Conservation (phyloP, 1,284 basidiomycete species). For the Leucoagaricus sp. region DNA sequence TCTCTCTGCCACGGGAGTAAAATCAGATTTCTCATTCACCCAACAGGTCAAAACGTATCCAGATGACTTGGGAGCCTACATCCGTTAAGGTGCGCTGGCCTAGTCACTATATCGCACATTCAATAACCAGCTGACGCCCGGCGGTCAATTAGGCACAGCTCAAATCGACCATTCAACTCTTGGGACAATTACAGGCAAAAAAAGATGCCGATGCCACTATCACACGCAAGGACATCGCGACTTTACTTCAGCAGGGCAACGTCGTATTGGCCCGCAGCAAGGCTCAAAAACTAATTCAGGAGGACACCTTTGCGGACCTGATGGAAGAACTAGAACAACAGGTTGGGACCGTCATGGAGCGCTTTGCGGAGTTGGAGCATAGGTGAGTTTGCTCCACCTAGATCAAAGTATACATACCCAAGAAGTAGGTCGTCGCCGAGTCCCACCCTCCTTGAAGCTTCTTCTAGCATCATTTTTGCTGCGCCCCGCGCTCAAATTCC, state of each 20-base stretch:
- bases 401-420: not conserved
- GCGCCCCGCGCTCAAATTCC: conserved; percentile 56
- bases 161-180: conserved; percentile 59
- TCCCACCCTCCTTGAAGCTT: conserved; percentile 59
- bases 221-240: conserved; percentile 66
- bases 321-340: conserved; percentile 68
- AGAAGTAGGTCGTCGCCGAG: conserved; percentile 35
- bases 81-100: conserved; percentile 11
- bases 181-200: conserved; percentile 70
- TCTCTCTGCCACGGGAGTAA: not conserved
- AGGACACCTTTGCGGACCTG: conserved; percentile 61
- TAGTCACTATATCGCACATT: not conserved
- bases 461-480: conserved; percentile 65
- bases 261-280: conserved; percentile 65
- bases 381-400: conserved; percentile 34
- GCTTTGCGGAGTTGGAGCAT: conserved; percentile 56
- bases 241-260: conserved; percentile 59
- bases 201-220: conserved; percentile 64
- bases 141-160: conserved; percentile 53
- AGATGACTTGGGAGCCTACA: conserved; percentile 12
- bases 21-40: not conserved
- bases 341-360: conserved; percentile 59
- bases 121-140: not conserved
- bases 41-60: not conserved
- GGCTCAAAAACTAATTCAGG: conserved; percentile 63